Evolutionary conservation across 345 rosid genomes (phyloP).

Genomic region (Melaleuca quinquenervia): DNA sequence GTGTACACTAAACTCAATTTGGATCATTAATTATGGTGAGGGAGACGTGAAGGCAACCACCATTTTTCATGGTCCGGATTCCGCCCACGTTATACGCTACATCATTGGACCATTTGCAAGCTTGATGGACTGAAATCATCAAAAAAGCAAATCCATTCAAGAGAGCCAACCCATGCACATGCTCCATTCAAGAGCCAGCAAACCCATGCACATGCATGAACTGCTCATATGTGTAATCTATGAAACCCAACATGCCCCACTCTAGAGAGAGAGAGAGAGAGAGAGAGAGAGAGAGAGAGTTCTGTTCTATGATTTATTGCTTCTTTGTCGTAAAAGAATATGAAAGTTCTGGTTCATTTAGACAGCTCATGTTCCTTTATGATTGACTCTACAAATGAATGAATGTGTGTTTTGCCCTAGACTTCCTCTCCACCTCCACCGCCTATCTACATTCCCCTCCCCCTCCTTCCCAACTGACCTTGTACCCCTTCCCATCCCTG

Average conservation of each 20-base stretch:
- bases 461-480: neutral
- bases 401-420: neutral
- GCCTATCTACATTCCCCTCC: neutral
- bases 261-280: neutral
- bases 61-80: neutral
- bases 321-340: neutral
- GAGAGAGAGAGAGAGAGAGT: neutral
- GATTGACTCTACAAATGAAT: neutral
- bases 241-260: neutral
- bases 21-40: neutral
- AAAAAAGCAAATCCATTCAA: neutral
- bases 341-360: neutral
- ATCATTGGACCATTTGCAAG: neutral
- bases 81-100: neutral
- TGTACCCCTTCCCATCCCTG: neutral
- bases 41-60: neutral
- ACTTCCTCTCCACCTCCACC: neutral
- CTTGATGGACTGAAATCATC: neutral
- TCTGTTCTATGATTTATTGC: neutral
- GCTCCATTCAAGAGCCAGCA: neutral
- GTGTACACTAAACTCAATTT: neutral
- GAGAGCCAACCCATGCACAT: neutral
- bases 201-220: neutral
- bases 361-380: neutral
- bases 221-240: neutral